Conservation (phyloP, 805 yeast genomes). For the Zygoascus ofunaensis region DNA sequence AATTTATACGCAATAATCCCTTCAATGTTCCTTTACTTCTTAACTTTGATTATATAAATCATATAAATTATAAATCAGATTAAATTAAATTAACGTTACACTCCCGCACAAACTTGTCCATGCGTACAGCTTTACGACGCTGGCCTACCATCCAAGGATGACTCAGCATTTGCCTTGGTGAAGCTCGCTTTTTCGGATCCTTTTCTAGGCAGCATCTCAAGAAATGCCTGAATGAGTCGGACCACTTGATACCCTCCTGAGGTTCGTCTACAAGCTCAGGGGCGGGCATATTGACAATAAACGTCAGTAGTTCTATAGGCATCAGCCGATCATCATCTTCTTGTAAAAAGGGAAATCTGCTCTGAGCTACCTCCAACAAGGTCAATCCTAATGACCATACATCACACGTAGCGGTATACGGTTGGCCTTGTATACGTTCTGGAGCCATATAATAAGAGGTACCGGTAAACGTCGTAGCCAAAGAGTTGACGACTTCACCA, state of each 20-base stretch:
- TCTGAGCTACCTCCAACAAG: constrained; percentile 83
- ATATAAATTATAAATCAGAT: too few relatives aligned
- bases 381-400: constrained; percentile 96
- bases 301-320: constrained; percentile 79
- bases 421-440: constrained; percentile 90
- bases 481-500: constrained; percentile 90
- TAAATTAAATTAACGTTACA: too few relatives aligned
- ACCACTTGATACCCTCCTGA: constrained; percentile 68
- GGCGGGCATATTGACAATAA: constrained; percentile 67
- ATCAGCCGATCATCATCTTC: constrained; percentile 44
- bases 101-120: constrained; percentile 74
- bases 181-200: constrained; percentile 70
- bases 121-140: constrained; percentile 58
- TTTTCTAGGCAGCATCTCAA: constrained; percentile 72
- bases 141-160: constrained; percentile 93
- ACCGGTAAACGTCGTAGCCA: constrained; percentile 95
- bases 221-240: constrained; percentile 73
- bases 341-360: constrained; percentile 71
- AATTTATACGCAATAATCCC: too few relatives aligned
- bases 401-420: constrained; percentile 90
- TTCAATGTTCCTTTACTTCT: too few relatives aligned
- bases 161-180: constrained; percentile 83
- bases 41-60: too few relatives aligned
- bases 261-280: constrained; percentile 77
- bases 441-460: constrained; percentile 99